Base-by-base conservation (phyloP, 495 filamentous ascomycete genomes). In the Schizothecium vesticola region DNA sequence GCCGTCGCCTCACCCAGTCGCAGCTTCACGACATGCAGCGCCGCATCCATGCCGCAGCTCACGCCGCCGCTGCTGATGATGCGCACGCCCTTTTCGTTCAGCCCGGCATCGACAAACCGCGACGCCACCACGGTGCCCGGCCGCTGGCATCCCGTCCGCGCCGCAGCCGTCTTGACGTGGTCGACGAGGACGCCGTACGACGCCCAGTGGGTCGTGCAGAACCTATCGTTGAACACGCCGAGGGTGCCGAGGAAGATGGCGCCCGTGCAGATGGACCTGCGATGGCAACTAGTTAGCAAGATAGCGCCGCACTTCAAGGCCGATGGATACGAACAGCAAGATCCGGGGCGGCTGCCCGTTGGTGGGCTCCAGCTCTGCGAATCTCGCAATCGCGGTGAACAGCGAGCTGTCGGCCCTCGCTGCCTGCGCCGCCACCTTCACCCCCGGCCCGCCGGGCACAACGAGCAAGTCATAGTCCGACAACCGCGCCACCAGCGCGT, bases 11-110 rank as follows among this genome's bases (percentile, higher is more conserved):
- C 67, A 13, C 63, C 63, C 11, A 13, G 51, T 2, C 28, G 63
- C 23, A 61, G 11, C 36, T 66, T 65, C 1, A 69, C 67, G 2
- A 69, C 31, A 29, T 69, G 55, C n/a, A 69, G 51, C 28, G 57
- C 57, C 10, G 67, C 67, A 26, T 69, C 67, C 19, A 69, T 65
- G 0, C 67, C 67, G 31, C 63, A 65, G 13, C 67, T 69, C 26
- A 69, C 36, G 8, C 67, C 67, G 6, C 67, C 67, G 28, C 67
- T 69, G 63, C 67, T 69, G 58, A 66, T 69, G 25, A 69, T 65
- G 31, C 67, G 67, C 31, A 69, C 56, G 16, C 59, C 36, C 8
- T 57, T 57, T 22, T 9, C 19, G 59, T 63, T 69, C 7, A 66
- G 9, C 1, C 67, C 67, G 19, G 67, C 56, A 26, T 69, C 67